phyloP scores from a whole-genome alignment of 2,329 filamentous ascomycete genomes.

The Tolypocladium album region DNA sequence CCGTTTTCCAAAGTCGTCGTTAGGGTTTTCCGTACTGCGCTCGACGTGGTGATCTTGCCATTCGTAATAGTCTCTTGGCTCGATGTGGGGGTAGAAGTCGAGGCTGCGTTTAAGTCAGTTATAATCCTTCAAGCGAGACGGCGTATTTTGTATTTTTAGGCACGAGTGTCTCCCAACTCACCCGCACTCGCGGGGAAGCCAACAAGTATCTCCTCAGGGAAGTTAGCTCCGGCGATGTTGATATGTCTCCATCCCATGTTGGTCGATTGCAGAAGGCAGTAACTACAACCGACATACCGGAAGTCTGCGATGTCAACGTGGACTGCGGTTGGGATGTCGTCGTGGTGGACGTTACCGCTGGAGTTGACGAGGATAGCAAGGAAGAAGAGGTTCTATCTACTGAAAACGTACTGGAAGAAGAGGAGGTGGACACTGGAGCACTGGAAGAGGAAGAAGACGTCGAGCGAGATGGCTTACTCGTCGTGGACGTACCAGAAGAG shows the following conservation, averaged over 20 bases:
- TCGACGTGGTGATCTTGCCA: slow-evolving; percentile 22
- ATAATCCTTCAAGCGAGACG: neutral
- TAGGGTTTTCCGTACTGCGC: slow-evolving; percentile 24
- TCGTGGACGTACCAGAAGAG: slow-evolving; percentile 14
- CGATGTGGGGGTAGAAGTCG: slow-evolving; percentile 10
- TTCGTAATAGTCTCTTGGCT: slow-evolving; percentile 20
- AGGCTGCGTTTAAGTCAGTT: slow-evolving; percentile 8
- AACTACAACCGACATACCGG: slow-evolving; percentile 19
- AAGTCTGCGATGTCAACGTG: slow-evolving; percentile 8
- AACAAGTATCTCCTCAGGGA: neutral
- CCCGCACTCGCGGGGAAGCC: neutral
- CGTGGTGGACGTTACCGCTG: slow-evolving; percentile 6
- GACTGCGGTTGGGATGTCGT: slow-evolving; percentile 5
- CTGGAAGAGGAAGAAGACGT: slow-evolving; percentile 17
- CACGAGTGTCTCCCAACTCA: neutral
- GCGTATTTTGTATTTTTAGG: neutral
- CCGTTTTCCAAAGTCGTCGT: slow-evolving; percentile 37
- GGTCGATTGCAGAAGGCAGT: neutral
- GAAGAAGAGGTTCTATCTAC: slow-evolving; percentile 9
- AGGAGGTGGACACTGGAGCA: slow-evolving; percentile 17
- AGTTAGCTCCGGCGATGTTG: neutral
- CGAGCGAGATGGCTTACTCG: slow-evolving; percentile 16
- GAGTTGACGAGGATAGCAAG: slow-evolving; percentile 15
- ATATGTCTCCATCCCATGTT: neutral
- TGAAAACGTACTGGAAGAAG: slow-evolving; percentile 22